Evolutionary conservation across 73 alveolate species (phyloP).

Genomic region (Tetrahymena thermophila): DNA sequence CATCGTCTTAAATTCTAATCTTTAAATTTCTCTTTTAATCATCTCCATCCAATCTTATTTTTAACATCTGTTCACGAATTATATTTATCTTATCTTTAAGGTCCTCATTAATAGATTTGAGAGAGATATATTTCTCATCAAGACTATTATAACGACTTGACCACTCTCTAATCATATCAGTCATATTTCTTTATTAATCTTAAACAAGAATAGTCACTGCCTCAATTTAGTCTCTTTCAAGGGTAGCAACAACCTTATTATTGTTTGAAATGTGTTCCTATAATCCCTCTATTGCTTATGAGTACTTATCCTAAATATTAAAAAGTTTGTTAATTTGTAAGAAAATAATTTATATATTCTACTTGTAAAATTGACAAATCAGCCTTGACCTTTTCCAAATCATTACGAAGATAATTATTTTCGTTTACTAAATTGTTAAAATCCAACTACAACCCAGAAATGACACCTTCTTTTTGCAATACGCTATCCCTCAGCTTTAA

Average conservation of each 20-base stretch:
- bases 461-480: background rate
- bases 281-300: background rate
- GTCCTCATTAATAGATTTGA: background rate
- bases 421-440: background rate
- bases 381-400: background rate
- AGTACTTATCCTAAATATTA: background rate
- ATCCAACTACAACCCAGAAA: background rate
- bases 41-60: background rate
- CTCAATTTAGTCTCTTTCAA: background rate
- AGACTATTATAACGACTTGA: background rate
- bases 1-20: background rate
- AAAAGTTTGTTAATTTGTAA: background rate
- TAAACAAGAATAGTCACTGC: background rate
- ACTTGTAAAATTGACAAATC: background rate
- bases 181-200: background rate
- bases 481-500: background rate
- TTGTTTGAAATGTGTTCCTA: background rate
- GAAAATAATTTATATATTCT: background rate
- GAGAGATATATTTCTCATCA: background rate
- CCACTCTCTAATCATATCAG: background rate
- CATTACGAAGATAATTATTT: background rate
- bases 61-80: background rate
- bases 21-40: background rate
- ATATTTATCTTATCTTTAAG: background rate
- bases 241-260: background rate